Evolutionary conservation across 2,329 filamentous ascomycete species (phyloP).

Genomic region (Kalaharituber pfeilii): DNA sequence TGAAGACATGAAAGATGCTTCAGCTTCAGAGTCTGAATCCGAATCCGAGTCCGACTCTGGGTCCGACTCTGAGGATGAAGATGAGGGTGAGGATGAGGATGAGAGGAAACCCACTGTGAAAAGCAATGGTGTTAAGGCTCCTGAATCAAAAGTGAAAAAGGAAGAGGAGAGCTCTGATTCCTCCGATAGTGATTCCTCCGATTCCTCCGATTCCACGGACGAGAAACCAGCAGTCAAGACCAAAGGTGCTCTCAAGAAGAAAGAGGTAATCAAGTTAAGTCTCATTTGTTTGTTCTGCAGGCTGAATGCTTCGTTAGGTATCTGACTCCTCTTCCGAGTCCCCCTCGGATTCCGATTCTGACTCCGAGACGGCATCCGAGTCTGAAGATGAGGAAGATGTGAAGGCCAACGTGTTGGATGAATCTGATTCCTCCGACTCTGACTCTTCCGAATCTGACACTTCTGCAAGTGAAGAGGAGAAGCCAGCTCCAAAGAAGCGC

Average conservation of each 20-base stretch:
- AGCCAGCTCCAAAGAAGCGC: conserved; percentile 49
- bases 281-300: not conserved
- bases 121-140: conserved; percentile 14
- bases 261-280: not conserved
- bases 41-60: conserved; percentile 13
- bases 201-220: conserved; percentile 8
- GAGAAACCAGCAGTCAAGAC: conserved; percentile 4
- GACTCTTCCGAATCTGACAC: conserved; percentile 31
- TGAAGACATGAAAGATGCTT: not conserved
- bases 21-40: not conserved
- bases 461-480: conserved; percentile 37
- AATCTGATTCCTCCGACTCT: conserved; percentile 26
- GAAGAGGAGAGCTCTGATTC: conserved; percentile 7
- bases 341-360: conserved; percentile 30
- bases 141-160: conserved; percentile 19
- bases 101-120: conserved; percentile 22
- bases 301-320: conserved; percentile 8
- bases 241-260: conserved; percentile 11
- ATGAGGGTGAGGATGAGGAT: conserved; percentile 1
- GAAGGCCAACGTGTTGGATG: conserved; percentile 17
- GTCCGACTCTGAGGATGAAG: conserved; percentile 7
- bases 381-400: conserved; percentile 29
- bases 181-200: conserved; percentile 7
- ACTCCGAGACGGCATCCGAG: conserved; percentile 28
- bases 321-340: too few relatives aligned